Conservation (phyloP, 2,329 filamentous ascomycete species). For the Beauveria brongniartii region DNA sequence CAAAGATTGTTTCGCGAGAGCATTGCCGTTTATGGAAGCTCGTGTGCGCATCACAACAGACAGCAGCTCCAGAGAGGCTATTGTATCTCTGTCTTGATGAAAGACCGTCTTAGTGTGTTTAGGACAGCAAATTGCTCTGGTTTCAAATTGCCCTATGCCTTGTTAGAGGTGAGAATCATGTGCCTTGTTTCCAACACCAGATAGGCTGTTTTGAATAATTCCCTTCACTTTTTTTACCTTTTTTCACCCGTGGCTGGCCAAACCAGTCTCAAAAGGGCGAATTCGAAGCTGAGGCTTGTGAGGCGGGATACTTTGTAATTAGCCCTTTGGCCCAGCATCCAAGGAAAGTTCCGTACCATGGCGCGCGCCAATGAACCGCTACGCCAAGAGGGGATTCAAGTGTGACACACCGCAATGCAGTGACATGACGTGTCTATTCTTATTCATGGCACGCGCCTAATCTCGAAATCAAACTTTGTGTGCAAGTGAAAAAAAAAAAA, state of each 20-base stretch:
- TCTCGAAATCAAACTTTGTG: too few species aligned
- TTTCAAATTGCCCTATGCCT: too few species aligned
- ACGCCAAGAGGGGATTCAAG: not conserved
- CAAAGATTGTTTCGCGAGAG: constrained; percentile 1
- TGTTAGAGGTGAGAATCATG: not conserved
- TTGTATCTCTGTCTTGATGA: not conserved
- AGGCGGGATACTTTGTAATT: not conserved
- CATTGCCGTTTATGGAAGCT: not conserved
- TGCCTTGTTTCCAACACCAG: not conserved
- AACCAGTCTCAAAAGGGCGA: too few species aligned
- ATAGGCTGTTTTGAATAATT: not conserved
- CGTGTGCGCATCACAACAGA: not conserved
- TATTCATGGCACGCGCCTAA: not conserved
- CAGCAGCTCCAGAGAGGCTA: not conserved
- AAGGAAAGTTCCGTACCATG: not conserved
- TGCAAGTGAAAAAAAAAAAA: not conserved
- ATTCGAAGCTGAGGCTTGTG: not conserved
- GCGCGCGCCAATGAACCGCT: constrained; percentile 4
- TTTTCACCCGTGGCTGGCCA: too few species aligned
- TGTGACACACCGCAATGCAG: not conserved
- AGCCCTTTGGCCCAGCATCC: not conserved
- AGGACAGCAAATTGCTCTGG: not conserved
- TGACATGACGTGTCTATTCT: not conserved
- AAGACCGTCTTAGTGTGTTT: not conserved
- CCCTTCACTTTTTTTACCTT: too few species aligned